phyloP scores from a whole-genome alignment of 2,329 filamentous ascomycete genomes.

The Aureobasidium zeae region DNA sequence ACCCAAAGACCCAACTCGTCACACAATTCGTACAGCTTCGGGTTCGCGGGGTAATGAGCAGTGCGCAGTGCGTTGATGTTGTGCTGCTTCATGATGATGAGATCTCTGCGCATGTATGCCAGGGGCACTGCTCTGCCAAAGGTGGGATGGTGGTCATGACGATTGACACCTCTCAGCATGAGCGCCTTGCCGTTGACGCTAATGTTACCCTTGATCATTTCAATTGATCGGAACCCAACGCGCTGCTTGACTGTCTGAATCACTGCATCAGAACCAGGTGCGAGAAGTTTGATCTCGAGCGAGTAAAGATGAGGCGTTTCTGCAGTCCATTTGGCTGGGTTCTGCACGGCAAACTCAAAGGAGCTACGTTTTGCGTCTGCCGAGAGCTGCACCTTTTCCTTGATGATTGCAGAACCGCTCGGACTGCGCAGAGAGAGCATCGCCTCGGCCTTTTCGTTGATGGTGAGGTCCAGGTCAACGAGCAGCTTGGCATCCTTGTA shows the following conservation, averaged over 20 bases:
- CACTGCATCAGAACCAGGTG: slow-evolving; percentile 25
- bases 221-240: slow-evolving; percentile 56
- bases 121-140: slow-evolving; percentile 55
- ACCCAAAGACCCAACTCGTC: slow-evolving; percentile 61
- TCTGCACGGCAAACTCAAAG: slow-evolving; percentile 31
- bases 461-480: slow-evolving; percentile 38
- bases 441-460: slow-evolving; percentile 23
- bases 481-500: slow-evolving; percentile 45
- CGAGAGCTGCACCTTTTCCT: slow-evolving; percentile 28
- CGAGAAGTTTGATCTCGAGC: slow-evolving; percentile 28
- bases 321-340: slow-evolving; percentile 60
- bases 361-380: neutral
- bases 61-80: slow-evolving; percentile 64
- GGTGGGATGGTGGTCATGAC: slow-evolving; percentile 60
- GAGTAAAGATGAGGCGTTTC: slow-evolving; percentile 56
- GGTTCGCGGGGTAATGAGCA: slow-evolving; percentile 59
- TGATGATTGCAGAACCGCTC: neutral
- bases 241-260: slow-evolving; percentile 41
- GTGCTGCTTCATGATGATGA: slow-evolving; percentile 59
- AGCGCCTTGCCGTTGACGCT: slow-evolving; percentile 55
- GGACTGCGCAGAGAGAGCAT: neutral
- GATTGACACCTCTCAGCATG: slow-evolving; percentile 55
- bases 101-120: slow-evolving; percentile 52
- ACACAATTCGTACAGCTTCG: slow-evolving; percentile 49
- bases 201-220: slow-evolving; percentile 52